Conservation (phyloP, 441 rosid species). For the Bocquillonia castaneifolia region DNA sequence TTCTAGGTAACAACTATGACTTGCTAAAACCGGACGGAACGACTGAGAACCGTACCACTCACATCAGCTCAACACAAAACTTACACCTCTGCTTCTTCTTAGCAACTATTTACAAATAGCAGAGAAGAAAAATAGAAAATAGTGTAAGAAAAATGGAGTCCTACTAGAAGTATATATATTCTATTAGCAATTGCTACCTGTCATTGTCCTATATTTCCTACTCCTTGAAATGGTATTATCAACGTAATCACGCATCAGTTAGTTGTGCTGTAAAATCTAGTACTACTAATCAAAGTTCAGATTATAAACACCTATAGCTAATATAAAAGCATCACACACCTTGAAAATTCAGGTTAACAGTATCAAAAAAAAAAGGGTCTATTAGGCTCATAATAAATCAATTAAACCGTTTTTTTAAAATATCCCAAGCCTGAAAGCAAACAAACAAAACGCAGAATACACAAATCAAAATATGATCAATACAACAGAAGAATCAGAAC, state of each 20-base stretch:
- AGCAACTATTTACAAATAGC: background rate
- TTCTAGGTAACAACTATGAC: no score
- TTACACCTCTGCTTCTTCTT: background rate
- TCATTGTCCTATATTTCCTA: constrained; percentile 2
- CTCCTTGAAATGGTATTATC: background rate
- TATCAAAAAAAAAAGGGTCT: no score
- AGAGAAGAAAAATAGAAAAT: background rate
- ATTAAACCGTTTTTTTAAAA: no score
- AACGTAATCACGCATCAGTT: background rate
- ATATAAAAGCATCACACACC: background rate
- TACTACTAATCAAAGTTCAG: background rate
- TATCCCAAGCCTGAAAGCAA: background rate
- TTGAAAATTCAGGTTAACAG: no score
- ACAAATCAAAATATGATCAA: no score
- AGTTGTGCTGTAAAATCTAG: background rate
- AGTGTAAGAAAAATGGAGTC: background rate
- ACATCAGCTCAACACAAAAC: constrained; percentile 3
- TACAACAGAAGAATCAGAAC: background rate
- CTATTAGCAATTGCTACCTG: no score
- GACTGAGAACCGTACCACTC: background rate
- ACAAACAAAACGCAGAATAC: no score
- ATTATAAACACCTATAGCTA: background rate
- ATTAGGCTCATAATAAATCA: no score
- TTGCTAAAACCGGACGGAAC: no score
- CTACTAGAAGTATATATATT: no score